A percentile compares a stretch with the other conserved stretches of the same genome.
Evolutionary conservation across 495 filamentous ascomycete genomes (phyloP).

Genomic region (Podospora appendiculata): DNA sequence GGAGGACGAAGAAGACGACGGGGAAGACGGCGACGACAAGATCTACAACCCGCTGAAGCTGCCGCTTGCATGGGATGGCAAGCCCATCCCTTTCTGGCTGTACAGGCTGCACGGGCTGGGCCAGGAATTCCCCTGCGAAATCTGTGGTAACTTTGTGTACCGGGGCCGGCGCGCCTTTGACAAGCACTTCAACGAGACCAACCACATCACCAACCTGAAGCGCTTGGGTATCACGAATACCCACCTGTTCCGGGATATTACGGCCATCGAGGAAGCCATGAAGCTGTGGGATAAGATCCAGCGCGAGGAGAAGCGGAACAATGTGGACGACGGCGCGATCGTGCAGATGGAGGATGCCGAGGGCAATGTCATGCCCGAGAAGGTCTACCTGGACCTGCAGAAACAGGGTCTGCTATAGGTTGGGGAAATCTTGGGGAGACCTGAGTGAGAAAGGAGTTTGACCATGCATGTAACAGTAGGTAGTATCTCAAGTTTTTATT

Average conservation of each 20-base stretch:
- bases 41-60: conserved; percentile 97
- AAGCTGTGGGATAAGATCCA: conserved; percentile 91
- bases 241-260: conserved; percentile 89
- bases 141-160: conserved; percentile 97
- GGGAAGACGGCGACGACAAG: conserved; percentile 64
- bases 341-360: conserved; percentile 98
- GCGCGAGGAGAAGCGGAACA: conserved; percentile 72
- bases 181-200: conserved; percentile 93
- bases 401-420: conserved; percentile 58
- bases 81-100: conserved; percentile 97
- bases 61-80: conserved; percentile 94
- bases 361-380: conserved; percentile 97
- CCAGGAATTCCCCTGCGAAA: conserved; percentile 90
- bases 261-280: conserved; percentile 77
- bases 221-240: conserved; percentile 91
- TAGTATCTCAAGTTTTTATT: background rate
- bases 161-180: conserved; percentile 94
- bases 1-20: conserved; percentile 37
- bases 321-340: conserved; percentile 66
- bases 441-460: background rate
- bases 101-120: conserved; percentile 95
- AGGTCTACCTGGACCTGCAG: conserved; percentile 84
- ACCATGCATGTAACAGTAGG: background rate
- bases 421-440: background rate
- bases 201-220: conserved; percentile 87